Conservation (phyloP, 495 filamentous ascomycete species). For the Tuber aestivum region DNA sequence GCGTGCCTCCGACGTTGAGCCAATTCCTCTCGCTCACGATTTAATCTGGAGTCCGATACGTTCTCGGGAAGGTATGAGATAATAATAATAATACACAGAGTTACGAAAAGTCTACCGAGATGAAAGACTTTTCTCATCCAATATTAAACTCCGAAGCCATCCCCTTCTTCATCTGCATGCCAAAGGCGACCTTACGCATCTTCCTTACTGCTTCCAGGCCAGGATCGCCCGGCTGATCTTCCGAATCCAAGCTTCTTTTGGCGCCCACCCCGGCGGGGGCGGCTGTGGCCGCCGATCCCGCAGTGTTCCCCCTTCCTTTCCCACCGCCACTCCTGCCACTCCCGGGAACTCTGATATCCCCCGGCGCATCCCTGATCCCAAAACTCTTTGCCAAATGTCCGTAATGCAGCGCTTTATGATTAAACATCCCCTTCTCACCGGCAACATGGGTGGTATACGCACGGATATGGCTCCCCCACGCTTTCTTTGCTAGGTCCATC, state of each 20-base stretch:
- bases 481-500: slow-evolving; percentile 68
- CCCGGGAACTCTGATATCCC: slow-evolving; percentile 67
- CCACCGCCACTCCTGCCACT: slow-evolving; percentile 42
- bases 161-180: slow-evolving; percentile 35
- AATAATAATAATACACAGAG: slow-evolving; percentile 12
- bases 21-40: neutral
- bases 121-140: slow-evolving; percentile 12
- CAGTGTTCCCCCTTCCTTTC: slow-evolving; percentile 30
- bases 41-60: neutral
- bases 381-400: slow-evolving; percentile 94
- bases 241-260: slow-evolving; percentile 34
- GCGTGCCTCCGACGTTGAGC: neutral
- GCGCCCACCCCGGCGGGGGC: neutral
- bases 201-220: slow-evolving; percentile 34
- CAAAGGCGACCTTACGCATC: slow-evolving; percentile 40
- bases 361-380: slow-evolving; percentile 78
- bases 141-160: slow-evolving; percentile 41
- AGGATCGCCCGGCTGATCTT: slow-evolving; percentile 15
- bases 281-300: neutral
- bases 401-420: slow-evolving; percentile 80
- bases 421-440: slow-evolving; percentile 74
- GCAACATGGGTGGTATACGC: slow-evolving; percentile 92
- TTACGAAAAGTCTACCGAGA: neutral
- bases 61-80: neutral
- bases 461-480: slow-evolving; percentile 83